Base-by-base conservation (phyloP, 1,284 basidiomycete genomes). In the Agaricales sp. region DNA sequence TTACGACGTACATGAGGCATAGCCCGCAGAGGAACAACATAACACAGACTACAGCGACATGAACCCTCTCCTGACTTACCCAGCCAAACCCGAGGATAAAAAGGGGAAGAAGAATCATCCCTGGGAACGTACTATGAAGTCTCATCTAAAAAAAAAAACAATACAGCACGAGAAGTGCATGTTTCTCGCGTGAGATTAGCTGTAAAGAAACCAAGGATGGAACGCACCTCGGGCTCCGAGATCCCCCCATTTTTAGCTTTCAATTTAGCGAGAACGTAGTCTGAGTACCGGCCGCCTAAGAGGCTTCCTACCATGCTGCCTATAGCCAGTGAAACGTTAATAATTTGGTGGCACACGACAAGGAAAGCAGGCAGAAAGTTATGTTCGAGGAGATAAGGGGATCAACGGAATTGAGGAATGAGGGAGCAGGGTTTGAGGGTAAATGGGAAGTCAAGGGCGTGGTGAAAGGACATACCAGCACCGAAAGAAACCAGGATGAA, bases 201-300 rank as follows among this genome's bases (percentile, higher is more conserved):
- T n/a, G n/a, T 3, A 11, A n/a, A 51, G 39, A 52, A 2, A 30
- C 43, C 46, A 8, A 14, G 35, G 13, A 18, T 45, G 38, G 47
- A 22, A n/a, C 21, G 50, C 51, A 82, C 86, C 73, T 92, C 89
- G 4, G 88, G 78, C 49, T 72, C 68, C 49, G 71, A 71, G 35
- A 72, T 66, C 1, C 84, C 87, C 1, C 75, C 78, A 54, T 85
- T 84, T 45, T 69, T 64, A 18, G 65, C 69, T 52, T 76, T 84
- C 48, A 86, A 63, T 44, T 69, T 67, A 2, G 62, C 60, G 23
- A 91, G 68, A 26, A 81, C 69, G 41, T 67, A 62, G 62, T 94
- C 92, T 1, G 84, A 88, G 68, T 80, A 89, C 6, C 80, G 70
- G 0, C 92, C 91, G 6, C 91, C 91, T 0, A 84, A 54, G 4